A percentile compares a stretch with the other conserved stretches of the same genome.
phyloP scores from a whole-genome alignment of 306 rosid genomes.

The Pyrus bretschneideri region DNA sequence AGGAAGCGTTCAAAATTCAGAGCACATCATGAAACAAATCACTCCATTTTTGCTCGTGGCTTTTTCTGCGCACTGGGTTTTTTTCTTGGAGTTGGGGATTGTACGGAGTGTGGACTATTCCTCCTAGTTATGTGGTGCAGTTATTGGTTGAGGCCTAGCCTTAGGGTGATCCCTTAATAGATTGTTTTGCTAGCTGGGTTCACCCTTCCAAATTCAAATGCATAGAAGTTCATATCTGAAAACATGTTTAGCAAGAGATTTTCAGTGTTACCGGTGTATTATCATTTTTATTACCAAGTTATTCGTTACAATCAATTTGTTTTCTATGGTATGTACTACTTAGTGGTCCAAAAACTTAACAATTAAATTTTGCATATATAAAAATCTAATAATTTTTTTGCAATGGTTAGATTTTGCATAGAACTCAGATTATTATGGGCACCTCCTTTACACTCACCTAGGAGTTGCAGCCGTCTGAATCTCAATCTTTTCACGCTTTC shows the following conservation, averaged over 20 bases:
- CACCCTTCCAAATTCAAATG: background rate
- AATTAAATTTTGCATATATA: too few species aligned
- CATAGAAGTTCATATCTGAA: too few species aligned
- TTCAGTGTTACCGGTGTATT: too few species aligned
- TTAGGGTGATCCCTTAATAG: background rate
- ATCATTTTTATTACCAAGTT: too few species aligned
- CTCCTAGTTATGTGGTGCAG: too few species aligned
- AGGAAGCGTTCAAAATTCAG: background rate
- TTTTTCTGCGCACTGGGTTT: background rate
- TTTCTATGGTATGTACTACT: too few species aligned
- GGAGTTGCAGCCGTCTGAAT: constrained; percentile 16
- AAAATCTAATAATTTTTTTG: too few species aligned
- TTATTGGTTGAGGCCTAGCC: background rate
- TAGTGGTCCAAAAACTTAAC: too few species aligned
- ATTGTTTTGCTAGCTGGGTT: background rate
- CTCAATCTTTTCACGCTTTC: constrained; percentile 10
- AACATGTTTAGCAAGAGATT: background rate
- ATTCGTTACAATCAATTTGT: too few species aligned
- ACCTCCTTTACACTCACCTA: constrained; percentile 1
- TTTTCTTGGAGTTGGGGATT: background rate
- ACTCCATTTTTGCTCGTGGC: background rate
- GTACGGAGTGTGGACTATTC: background rate
- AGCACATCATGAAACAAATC: background rate
- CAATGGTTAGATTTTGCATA: too few species aligned
- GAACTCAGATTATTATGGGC: background rate